These are phyloP conservation scores for Sanghuangporus weigelae DNA, from an alignment of 1,284 basidiomycete species.

Conservation along the genomic window DNA sequence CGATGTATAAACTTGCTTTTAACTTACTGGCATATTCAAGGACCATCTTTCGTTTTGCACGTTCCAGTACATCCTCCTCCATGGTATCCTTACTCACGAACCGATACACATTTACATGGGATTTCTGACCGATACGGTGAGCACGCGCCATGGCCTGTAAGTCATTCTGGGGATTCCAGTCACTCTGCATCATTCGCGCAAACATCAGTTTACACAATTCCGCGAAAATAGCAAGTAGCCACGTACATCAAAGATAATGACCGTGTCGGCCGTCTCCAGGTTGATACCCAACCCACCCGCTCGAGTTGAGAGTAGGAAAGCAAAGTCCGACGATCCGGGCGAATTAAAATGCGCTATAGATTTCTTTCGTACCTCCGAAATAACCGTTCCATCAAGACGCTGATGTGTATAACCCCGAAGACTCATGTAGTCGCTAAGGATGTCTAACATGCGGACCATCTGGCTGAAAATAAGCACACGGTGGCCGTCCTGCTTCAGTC, in stretches of 20 bases:
- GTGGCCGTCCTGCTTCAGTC: constrained; percentile 89
- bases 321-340: constrained; percentile 67
- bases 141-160: constrained; percentile 98
- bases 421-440: constrained; percentile 95
- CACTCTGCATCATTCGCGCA: constrained; percentile 48
- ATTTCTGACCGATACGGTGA: constrained; percentile 96
- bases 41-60: constrained; percentile 99
- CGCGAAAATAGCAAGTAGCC: constrained; percentile 31
- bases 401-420: constrained; percentile 83
- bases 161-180: constrained; percentile 98
- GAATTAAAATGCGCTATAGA: constrained; percentile 78
- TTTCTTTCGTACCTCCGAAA: constrained; percentile 80
- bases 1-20: background rate
- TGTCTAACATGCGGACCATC: constrained; percentile 99
- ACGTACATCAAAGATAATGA: constrained; percentile 94
- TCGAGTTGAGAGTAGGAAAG: constrained; percentile 87
- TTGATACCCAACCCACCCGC: constrained; percentile 99
- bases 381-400: constrained; percentile 70
- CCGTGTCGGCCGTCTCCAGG: constrained; percentile 95
- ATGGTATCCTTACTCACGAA: constrained; percentile 99
- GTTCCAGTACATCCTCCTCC: constrained; percentile 97
- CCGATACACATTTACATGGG: constrained; percentile 96
- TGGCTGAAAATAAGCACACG: constrained; percentile 98
- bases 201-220: constrained; percentile 1
- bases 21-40: constrained; percentile 96